Conservation (phyloP, 768 basidiomycete species). For the Tulasnella sp. region DNA sequence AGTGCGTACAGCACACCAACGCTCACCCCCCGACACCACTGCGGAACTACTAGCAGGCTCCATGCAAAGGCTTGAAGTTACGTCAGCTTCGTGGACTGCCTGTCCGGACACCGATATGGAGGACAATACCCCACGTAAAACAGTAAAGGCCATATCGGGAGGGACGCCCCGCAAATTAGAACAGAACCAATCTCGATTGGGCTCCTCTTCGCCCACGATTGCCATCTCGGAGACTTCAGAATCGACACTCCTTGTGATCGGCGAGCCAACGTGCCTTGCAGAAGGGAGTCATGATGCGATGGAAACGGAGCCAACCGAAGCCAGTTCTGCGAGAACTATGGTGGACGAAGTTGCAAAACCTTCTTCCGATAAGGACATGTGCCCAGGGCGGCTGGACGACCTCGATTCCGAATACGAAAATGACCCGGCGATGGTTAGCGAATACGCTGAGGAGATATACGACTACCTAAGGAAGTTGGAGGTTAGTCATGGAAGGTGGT, state of each 20-base stretch:
- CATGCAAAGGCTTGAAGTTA: not conserved
- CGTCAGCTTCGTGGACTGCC: not conserved
- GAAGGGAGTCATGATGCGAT: not conserved
- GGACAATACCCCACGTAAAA: not conserved
- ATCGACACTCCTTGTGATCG: not conserved
- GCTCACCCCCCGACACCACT: not conserved
- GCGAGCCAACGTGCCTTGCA: not conserved
- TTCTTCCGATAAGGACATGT: not conserved
- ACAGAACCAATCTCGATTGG: not conserved
- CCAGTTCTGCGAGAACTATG: not conserved
- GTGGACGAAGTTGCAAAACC: not conserved
- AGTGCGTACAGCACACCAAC: not conserved
- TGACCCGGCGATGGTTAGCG: not conserved
- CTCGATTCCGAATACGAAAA: not conserved
- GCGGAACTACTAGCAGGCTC: not conserved
- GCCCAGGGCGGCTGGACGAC: not conserved
- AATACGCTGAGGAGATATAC: not conserved
- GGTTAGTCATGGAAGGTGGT: not conserved
- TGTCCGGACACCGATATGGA: not conserved
- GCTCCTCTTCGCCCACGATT: not conserved
- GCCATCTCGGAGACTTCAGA: not conserved
- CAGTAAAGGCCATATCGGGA: not conserved
- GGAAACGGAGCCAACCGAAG: not conserved
- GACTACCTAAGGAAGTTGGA: not conserved
- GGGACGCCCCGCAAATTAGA: not conserved